phyloP scores from a whole-genome alignment of 306 rosid genomes.

The Sicyos baderoa region DNA sequence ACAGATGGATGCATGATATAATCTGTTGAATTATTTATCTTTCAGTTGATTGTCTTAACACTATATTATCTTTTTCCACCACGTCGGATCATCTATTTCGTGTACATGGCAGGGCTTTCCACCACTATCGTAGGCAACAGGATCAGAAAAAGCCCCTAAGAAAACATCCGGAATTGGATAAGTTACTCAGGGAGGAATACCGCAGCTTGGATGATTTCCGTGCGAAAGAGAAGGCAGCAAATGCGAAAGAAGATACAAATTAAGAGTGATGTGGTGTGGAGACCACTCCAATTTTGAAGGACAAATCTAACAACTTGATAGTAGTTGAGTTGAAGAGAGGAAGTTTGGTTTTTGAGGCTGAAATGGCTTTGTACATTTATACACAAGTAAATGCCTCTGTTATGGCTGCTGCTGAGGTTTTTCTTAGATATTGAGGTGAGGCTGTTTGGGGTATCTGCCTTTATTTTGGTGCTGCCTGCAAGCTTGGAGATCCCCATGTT shows the following conservation, averaged over 20 bases:
- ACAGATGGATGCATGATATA: too few species aligned
- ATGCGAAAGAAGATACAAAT: conserved; percentile 31
- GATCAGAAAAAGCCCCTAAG: conserved; percentile 43
- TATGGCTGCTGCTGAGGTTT: conserved; percentile 13
- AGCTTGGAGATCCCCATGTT: conserved; percentile 38
- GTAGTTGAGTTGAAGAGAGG: conserved; percentile 18
- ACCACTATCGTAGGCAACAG: conserved; percentile 53
- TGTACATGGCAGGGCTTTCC: conserved; percentile 85
- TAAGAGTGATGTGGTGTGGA: conserved; percentile 21
- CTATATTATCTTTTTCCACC: neutral
- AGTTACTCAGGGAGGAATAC: conserved; percentile 68
- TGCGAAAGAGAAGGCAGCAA: conserved; percentile 50
- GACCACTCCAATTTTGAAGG: conserved; percentile 50
- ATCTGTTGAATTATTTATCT: neutral
- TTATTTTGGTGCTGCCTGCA: conserved; percentile 39
- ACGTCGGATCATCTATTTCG: neutral
- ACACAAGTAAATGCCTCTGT: conserved; percentile 25
- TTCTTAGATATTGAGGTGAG: conserved; percentile 5
- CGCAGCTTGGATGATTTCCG: conserved; percentile 74
- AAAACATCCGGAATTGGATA: conserved; percentile 67
- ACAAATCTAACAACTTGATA: conserved; percentile 8
- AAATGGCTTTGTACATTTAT: conserved; percentile 36
- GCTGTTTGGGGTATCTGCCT: conserved; percentile 35
- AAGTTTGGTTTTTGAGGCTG: conserved; percentile 36
- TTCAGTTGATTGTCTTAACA: neutral